Base-by-base conservation (phyloP, 345 rosid genomes). In the Salix koriyanagi region DNA sequence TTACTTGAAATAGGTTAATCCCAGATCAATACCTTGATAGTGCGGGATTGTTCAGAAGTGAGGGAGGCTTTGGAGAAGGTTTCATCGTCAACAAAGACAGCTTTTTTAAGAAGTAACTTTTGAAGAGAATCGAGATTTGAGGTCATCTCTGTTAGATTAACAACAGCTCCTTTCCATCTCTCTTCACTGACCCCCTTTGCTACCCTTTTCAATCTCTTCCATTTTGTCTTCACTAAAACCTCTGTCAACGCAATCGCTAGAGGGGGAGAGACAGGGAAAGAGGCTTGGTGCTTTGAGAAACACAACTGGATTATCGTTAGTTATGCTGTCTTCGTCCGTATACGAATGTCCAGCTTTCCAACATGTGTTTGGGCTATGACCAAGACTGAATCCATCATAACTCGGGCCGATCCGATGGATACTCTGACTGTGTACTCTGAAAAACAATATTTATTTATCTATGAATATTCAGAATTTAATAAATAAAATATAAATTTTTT, bases 11-110 rank as follows among this genome's bases (percentile, higher is more conserved):
- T 41, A 69, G 14, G 34, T 46, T 4, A 25, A 25, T 9, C 37
- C 44, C 13, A 23, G 62, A 46, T n/a, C 23, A 28, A 19, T 34
- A 92, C 99, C 93, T 95, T 95, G 83, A 95, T 95, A 41, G 96
- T 81, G 76, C 97, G 94, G 42, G 97, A 86, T 85, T 96, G 98
- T 75, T 96, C 95, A 69, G 97, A 91, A 73, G 89, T 89, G 71
- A 96, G 91, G 66, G 98, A 96, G 48, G 97, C 96, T 85, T 89
- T 88, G 74, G 92, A 74, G 79, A 91, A 96, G 56, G 97, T 88
- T 41, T 96, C 97, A 54, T 94, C 97, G 68, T 91, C 97, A 1
- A 96, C 97, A 76, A 94, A 96, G 34, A 96, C 96, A 54, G 99
- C 97, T 86, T 96, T 96, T 82, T 85, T 92, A 58, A 90, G 85